A percentile compares a stretch with the other conserved stretches of the same genome.
Conservation (phyloP, 2,329 filamentous ascomycete genomes). For the Fusarium sp. region DNA sequence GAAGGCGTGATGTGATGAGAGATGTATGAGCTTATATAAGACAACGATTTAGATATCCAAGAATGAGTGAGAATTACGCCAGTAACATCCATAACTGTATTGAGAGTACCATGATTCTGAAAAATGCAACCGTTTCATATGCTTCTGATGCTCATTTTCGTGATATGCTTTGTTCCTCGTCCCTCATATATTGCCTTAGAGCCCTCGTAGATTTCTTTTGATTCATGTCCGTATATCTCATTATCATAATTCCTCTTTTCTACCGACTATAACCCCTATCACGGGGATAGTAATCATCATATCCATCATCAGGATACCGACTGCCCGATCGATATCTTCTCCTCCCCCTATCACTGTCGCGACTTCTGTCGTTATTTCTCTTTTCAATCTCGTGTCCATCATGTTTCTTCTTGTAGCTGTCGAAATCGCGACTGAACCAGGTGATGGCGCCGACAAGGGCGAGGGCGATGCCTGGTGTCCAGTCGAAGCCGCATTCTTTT, state of each 20-base stretch:
- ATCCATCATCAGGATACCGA: constrained; percentile 17
- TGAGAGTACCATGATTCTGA: not conserved
- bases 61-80: not conserved
- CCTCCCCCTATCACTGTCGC: constrained; percentile 35
- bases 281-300: constrained; percentile 25
- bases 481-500: constrained; percentile 55
- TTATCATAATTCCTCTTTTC: constrained; percentile 9
- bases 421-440: constrained; percentile 57
- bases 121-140: constrained; percentile 8
- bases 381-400: constrained; percentile 14
- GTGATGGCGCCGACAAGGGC: constrained; percentile 54
- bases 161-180: not conserved
- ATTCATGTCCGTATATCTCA: constrained; percentile 8
- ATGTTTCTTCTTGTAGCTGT: constrained; percentile 30
- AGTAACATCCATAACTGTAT: not conserved
- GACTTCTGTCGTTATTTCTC: not conserved
- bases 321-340: constrained; percentile 28
- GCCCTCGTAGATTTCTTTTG: not conserved
- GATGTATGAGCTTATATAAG: not conserved
- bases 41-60: not conserved
- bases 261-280: constrained; percentile 32
- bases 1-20: constrained; percentile 10
- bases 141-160: not conserved
- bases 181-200: not conserved
- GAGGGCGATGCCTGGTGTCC: constrained; percentile 57